Evolutionary conservation across 495 filamentous ascomycete genomes (phyloP).

Genomic region (Baudoinia panamericana): DNA sequence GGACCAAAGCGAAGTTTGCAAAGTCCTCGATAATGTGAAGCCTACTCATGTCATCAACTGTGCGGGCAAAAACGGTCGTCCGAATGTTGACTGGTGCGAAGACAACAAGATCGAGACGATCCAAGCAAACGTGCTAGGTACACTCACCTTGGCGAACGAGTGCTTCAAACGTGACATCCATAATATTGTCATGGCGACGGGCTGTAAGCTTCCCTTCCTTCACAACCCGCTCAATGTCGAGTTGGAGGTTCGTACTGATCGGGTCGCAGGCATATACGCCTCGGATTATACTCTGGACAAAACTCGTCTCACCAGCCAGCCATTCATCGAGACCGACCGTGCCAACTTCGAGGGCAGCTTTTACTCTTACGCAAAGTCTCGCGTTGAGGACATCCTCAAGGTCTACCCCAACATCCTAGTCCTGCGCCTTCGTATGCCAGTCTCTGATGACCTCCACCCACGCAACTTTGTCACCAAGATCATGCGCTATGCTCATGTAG

Average conservation of each 20-base stretch:
- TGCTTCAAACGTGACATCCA: slow-evolving; percentile 45
- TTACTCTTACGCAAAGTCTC: slow-evolving; percentile 52
- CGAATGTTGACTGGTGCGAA: slow-evolving; percentile 60
- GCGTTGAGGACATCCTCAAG: slow-evolving; percentile 52
- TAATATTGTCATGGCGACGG: slow-evolving; percentile 51
- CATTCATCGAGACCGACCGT: slow-evolving; percentile 47
- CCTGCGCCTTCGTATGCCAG: slow-evolving; percentile 54
- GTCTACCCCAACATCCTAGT: slow-evolving; percentile 46
- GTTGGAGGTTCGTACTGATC: not conserved
- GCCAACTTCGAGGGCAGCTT: slow-evolving; percentile 53
- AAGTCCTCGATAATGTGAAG: slow-evolving; percentile 37
- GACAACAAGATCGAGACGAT: slow-evolving; percentile 52
- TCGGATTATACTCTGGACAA: slow-evolving; percentile 18
- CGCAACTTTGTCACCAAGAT: slow-evolving; percentile 60
- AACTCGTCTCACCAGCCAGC: slow-evolving; percentile 11
- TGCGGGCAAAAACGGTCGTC: slow-evolving; percentile 52
- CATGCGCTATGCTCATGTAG: slow-evolving; percentile 47
- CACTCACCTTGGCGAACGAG: slow-evolving; percentile 47
- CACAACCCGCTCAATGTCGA: not conserved
- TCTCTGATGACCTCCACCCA: slow-evolving; percentile 50
- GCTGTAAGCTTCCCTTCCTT: slow-evolving; percentile 31
- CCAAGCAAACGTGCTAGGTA: slow-evolving; percentile 50
- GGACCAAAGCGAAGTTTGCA: slow-evolving; percentile 5
- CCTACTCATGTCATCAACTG: slow-evolving; percentile 53
- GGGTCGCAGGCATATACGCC: slow-evolving; percentile 18